Conservation (phyloP, 1,284 basidiomycete genomes). For the Sphagnurus paluster region DNA sequence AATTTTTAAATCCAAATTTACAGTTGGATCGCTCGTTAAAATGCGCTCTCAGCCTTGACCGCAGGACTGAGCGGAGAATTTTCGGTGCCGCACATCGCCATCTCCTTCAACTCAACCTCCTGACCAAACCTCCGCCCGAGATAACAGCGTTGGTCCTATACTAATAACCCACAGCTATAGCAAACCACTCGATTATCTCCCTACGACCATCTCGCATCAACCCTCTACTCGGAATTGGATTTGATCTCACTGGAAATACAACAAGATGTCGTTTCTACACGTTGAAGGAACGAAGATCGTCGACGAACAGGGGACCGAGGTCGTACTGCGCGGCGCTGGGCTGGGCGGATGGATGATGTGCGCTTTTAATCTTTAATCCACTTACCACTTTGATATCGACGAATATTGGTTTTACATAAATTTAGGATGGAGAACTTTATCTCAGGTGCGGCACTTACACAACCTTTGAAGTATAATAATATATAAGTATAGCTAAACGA, state of each 20-base stretch:
- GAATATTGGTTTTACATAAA: slow-evolving; percentile 1
- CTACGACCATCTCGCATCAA: too few relatives aligned
- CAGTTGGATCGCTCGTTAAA: too few relatives aligned
- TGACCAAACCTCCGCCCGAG: neutral
- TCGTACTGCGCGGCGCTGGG: slow-evolving; percentile 66
- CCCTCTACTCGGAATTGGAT: too few relatives aligned
- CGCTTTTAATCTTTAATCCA: too few relatives aligned
- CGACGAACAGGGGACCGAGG: slow-evolving; percentile 52
- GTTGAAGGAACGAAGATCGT: slow-evolving; percentile 59
- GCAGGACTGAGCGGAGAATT: too few relatives aligned
- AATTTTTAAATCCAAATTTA: too few relatives aligned
- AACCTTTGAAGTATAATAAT: neutral
- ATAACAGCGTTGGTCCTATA: neutral
- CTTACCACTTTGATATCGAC: neutral
- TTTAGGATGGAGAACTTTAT: slow-evolving; percentile 39
- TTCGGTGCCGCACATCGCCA: slow-evolving; percentile 1
- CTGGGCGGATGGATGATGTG: slow-evolving; percentile 75
- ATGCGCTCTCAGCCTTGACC: too few relatives aligned
- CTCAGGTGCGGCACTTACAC: slow-evolving; percentile 26
- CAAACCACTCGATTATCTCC: neutral
- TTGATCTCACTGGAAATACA: too few relatives aligned
- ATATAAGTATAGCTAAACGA: neutral
- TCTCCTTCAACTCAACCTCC: neutral
- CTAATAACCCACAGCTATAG: neutral
- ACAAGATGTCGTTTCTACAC: slow-evolving; percentile 48